phyloP scores from a whole-genome alignment of 2,329 filamentous ascomycete species.

The Arthrocladium fulminans region DNA sequence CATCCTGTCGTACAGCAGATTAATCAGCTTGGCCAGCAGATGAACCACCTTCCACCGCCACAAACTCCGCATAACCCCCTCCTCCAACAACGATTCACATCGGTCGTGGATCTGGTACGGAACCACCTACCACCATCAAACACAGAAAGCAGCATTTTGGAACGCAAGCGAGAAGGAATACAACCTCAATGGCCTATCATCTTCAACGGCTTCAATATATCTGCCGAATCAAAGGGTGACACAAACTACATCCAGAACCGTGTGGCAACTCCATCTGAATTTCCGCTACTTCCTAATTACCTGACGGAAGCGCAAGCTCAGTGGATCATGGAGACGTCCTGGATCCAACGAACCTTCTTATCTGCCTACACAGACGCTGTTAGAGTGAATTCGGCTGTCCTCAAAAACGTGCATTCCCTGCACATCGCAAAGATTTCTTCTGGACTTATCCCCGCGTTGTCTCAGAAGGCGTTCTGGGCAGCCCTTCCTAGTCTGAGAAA shows the following conservation, averaged over 20 bases:
- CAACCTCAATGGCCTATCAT: constrained; percentile 22
- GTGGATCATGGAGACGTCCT: constrained; percentile 59
- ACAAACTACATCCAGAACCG: constrained; percentile 17
- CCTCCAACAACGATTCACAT: not conserved
- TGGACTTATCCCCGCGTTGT: constrained; percentile 48
- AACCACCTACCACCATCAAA: not conserved
- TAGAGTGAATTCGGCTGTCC: constrained; percentile 50
- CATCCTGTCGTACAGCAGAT: not conserved
- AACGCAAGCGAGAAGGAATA: not conserved
- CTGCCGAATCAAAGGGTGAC: constrained; percentile 19
- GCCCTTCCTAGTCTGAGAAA: constrained; percentile 46
- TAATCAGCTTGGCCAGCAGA: not conserved
- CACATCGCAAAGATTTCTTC: constrained; percentile 58
- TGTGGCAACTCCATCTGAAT: constrained; percentile 21
- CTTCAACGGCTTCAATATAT: constrained; percentile 26
- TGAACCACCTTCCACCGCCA: not conserved
- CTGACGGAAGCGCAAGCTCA: constrained; percentile 58
- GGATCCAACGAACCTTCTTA: constrained; percentile 60
- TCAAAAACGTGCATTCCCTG: constrained; percentile 48
- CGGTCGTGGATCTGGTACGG: not conserved
- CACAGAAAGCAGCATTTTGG: not conserved
- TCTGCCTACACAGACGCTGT: constrained; percentile 58
- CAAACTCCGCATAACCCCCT: not conserved
- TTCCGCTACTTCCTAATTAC: constrained; percentile 43
- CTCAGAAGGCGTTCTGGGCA: constrained; percentile 53